Evolutionary conservation across 768 basidiomycete genomes (phyloP), one percentile per base, ranked within the genome.

Genomic region (Mycena galopus): DNA sequence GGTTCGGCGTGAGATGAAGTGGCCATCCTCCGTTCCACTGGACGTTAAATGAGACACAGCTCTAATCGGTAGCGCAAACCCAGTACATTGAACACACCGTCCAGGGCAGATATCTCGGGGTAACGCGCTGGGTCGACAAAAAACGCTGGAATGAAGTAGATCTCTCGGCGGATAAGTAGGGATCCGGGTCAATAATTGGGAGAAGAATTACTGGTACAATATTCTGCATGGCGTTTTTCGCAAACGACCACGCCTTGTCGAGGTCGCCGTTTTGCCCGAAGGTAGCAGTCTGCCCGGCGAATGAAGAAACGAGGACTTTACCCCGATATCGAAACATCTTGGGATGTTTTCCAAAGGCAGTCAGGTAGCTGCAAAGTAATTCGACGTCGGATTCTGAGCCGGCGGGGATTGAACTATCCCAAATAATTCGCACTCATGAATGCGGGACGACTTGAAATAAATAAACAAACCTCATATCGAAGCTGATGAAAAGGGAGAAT

Each of bases 141-240:
- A 76, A 90, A 83, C 2, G 85, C 81, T 16, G 88, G 89, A 1
- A 89, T 83, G 75, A 89, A 88, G 81, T 86, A 83, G 65, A 89
- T 85, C 76, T 78, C 19, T 19, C 11, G 21, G 23, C 21, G n/a
- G 7, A 47, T 56, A 37, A 29, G 7, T 23, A 42, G 32, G 35
- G 27, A 23, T 42, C 21, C 17, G 12, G 27, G 32, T 47, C 5
- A 47, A 53, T 81, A 35, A 19, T 19, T 75, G 29, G 75, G 75
- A 72, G 77, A 80, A 79, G 44, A n/a, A 53, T 37, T 55, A 75
- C 77, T 21, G 71, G 73, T 3, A 71, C 65, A 32, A 73, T 42
- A 16, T 23, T 25, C 33, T 77, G 35, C 33, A 78, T 69, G 8
- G 68, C 63, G 2, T 60, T 25, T 65, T 77, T 77, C 0, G 69